Base-by-base conservation (phyloP, 2,329 filamentous ascomycete species). In the Neoscytalidium dimidiatum region DNA sequence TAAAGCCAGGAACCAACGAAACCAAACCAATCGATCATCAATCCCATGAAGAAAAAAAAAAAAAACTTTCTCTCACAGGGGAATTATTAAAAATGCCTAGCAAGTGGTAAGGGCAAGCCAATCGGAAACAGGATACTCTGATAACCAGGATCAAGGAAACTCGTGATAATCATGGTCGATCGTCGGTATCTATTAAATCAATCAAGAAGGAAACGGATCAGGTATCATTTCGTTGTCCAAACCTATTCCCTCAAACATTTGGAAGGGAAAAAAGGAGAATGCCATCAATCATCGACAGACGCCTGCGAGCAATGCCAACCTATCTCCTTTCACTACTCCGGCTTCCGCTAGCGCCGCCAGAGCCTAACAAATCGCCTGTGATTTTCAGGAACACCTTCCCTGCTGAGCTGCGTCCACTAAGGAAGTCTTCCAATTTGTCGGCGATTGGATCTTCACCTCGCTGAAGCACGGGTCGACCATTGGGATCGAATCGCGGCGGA, bases 401-500 rank as follows among this genome's bases (percentile, higher is more conserved):
- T 21, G 64, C 64, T 8, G 64, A 29, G n/a, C 19, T 57, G 14
- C 58, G 41, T 7, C 64, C 64, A 31, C 38, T 8, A 49, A 78
- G 66, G 23, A 78, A 70, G 35, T 69, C 72, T 69, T 77, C 75
- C 68, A 78, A 43, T 62, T 68, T 72, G 14, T 75, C 71, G 38
- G 74, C 76, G 17, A 76, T 38, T 4, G 75, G 73, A 67, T 78
- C 75, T 17, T 77, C 72, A 1, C 66, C 69, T 64, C 65, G 71
- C 63, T 64, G 66, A 21, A 46, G 33, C 3, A 65, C 44, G 29
- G 52, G 56, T 26, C 71, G 68, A 3, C 75, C 76, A 6, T 63
- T 61, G n/a, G 74, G 69, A 35, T 78, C 76, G 52, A 78, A 78
- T 6, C 76, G 67, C 11, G 73, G 72, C 2, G 75, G 75, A 5